Evolutionary conservation across 2,329 filamentous ascomycete species (phyloP).

Genomic region (Aureobasidium sp.): DNA sequence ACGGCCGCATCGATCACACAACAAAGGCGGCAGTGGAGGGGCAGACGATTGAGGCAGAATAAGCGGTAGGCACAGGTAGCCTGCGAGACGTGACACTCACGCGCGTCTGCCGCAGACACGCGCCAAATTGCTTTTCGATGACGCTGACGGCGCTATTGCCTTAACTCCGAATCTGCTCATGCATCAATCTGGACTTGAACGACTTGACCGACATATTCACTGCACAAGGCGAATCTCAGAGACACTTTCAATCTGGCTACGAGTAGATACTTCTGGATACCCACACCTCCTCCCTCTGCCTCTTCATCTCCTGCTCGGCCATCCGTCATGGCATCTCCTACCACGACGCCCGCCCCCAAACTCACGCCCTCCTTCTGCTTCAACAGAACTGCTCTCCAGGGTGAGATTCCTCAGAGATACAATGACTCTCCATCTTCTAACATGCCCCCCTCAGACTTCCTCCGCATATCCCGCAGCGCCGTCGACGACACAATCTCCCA

Average conservation of each 20-base stretch:
- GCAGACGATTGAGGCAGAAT: background rate
- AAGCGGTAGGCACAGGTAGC: background rate
- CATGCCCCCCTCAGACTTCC: slow-evolving; percentile 61
- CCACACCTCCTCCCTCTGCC: slow-evolving; percentile 13
- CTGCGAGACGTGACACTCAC: background rate
- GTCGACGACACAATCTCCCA: slow-evolving; percentile 93
- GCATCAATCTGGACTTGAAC: background rate
- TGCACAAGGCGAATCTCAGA: background rate
- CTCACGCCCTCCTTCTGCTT: slow-evolving; percentile 47
- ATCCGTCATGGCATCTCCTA: slow-evolving; percentile 16
- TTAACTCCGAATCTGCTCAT: slow-evolving; percentile 2
- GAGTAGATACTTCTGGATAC: slow-evolving; percentile 25
- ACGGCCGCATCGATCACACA: background rate
- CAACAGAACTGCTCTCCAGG: slow-evolving; percentile 44
- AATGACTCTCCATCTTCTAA: slow-evolving; percentile 21
- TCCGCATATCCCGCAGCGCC: slow-evolving; percentile 73
- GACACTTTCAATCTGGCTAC: slow-evolving; percentile 24
- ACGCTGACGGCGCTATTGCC: background rate
- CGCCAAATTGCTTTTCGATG: slow-evolving; percentile 12
- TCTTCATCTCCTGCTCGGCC: slow-evolving; percentile 2
- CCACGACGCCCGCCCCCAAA: slow-evolving; percentile 24
- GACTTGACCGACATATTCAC: background rate
- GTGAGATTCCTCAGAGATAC: slow-evolving; percentile 24
- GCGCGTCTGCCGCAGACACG: background rate
- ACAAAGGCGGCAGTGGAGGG: background rate